A percentile compares a stretch with the other conserved stretches of the same genome.
phyloP scores from a whole-genome alignment of 345 rosid genomes.

The Salix exigua region DNA sequence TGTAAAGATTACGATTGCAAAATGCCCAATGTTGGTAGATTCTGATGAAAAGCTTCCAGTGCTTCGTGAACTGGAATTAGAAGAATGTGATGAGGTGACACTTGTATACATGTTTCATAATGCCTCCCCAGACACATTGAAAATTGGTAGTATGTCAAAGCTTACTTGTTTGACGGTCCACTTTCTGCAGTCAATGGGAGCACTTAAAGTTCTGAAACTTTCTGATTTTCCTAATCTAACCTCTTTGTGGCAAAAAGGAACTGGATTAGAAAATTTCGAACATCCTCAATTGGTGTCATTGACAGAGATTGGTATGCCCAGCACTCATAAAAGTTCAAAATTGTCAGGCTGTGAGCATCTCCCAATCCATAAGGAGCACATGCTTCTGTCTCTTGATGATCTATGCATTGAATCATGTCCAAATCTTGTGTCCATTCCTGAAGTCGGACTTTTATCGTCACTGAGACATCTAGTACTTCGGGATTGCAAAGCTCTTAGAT shows the following conservation, averaged over 20 bases:
- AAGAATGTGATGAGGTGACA: conserved; percentile 5
- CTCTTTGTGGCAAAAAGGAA: neutral
- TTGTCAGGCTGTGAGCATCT: neutral
- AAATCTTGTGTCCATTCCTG: neutral
- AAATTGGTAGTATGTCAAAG: neutral
- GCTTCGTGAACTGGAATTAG: neutral
- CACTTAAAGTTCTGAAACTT: neutral
- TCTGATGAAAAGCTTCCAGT: conserved; percentile 7
- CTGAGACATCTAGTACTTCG: conserved; percentile 8
- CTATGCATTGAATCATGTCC: neutral
- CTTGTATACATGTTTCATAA: neutral
- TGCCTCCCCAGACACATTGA: neutral
- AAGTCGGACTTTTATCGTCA: neutral
- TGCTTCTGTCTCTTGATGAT: neutral
- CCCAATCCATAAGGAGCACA: neutral
- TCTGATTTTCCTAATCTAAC: neutral
- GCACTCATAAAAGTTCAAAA: neutral
- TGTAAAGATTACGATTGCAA: neutral
- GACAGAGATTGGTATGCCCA: neutral
- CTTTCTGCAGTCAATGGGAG: neutral
- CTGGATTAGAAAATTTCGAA: neutral
- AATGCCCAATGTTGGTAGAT: conserved; percentile 1
- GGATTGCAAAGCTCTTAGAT: conserved; percentile 7
- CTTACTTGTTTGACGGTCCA: neutral
- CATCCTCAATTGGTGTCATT: neutral